A percentile compares a stretch with the other conserved stretches of the same genome.
These are phyloP conservation scores for Phoma sp. DNA, from an alignment of 2,329 filamentous ascomycete genomes.

Conservation along the genomic window DNA sequence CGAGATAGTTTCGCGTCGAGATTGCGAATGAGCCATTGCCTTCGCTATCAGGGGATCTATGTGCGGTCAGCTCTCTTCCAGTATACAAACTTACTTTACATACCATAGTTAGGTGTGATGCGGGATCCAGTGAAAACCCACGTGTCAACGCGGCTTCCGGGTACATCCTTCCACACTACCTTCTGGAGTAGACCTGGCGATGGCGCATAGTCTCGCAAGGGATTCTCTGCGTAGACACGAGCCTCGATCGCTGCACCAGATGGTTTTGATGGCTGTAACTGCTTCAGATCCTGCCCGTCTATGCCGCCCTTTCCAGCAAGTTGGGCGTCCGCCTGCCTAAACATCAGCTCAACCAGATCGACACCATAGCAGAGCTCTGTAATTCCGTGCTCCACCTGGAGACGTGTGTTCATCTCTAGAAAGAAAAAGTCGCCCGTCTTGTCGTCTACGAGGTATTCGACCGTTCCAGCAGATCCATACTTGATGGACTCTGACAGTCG, in stretches of 20 bases:
- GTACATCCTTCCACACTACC: slow-evolving; percentile 61
- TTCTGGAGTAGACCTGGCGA: slow-evolving; percentile 66
- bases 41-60: slow-evolving; percentile 65
- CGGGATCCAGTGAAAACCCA: slow-evolving; percentile 67
- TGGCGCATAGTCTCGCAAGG: slow-evolving; percentile 65
- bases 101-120: slow-evolving; percentile 65
- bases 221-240: slow-evolving; percentile 66
- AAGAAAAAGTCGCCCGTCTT: slow-evolving; percentile 79
- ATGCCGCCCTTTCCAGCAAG: slow-evolving; percentile 56
- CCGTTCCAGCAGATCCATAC: slow-evolving; percentile 87
- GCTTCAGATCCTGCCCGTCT: slow-evolving; percentile 50
- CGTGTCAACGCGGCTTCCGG: slow-evolving; percentile 65
- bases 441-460: slow-evolving; percentile 90
- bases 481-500: slow-evolving; percentile 63
- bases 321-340: slow-evolving; percentile 62
- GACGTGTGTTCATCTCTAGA: slow-evolving; percentile 65
- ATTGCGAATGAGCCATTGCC: slow-evolving; percentile 62
- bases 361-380: slow-evolving; percentile 64
- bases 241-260: slow-evolving; percentile 61
- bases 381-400: slow-evolving; percentile 67
- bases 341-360: slow-evolving; percentile 64
- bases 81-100: neutral
- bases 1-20: slow-evolving; percentile 53
- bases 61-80: neutral
- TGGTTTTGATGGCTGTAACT: slow-evolving; percentile 54